Evolutionary conservation across 441 rosid species (phyloP).

Genomic region (Raphanus hybrid): DNA sequence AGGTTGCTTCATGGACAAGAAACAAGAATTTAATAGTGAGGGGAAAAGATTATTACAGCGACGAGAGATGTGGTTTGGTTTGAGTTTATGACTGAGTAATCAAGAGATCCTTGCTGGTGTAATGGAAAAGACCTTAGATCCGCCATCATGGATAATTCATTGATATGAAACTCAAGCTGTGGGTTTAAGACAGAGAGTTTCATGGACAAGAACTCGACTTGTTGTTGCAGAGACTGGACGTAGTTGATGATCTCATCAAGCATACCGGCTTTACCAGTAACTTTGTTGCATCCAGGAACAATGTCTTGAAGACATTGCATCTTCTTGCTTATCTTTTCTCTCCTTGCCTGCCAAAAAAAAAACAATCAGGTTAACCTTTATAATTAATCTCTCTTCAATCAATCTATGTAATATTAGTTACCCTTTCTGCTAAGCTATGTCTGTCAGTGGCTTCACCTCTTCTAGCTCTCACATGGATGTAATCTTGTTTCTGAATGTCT

Average conservation of each 20-base stretch:
- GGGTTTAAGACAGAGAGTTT: not conserved
- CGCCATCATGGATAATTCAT: not conserved
- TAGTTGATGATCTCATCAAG: slow-evolving; percentile 12
- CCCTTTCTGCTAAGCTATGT: slow-evolving; percentile 11
- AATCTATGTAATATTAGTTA: not conserved
- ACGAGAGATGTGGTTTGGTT: not conserved
- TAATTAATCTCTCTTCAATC: not conserved
- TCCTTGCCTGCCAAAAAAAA: not conserved
- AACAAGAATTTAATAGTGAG: not conserved
- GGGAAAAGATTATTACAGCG: too few relatives aligned
- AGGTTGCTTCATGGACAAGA: not conserved
- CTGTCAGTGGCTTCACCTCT: slow-evolving; percentile 4
- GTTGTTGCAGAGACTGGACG: not conserved
- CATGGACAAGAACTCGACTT: slow-evolving; percentile 6
- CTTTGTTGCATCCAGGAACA: slow-evolving; percentile 11
- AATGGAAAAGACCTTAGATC: not conserved
- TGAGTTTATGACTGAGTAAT: not conserved
- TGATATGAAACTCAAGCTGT: slow-evolving; percentile 4
- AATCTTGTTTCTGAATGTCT: not conserved
- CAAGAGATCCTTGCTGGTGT: not conserved
- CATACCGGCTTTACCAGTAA: not conserved
- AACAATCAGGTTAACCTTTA: not conserved
- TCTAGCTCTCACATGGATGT: slow-evolving; percentile 12
- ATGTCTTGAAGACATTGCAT: not conserved
- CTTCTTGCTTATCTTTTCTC: slow-evolving; percentile 10